Evolutionary conservation across 73 alveolate species (phyloP), one percentile per base, ranked within the genome.

Genomic region (Paramecium pentaurelia): DNA sequence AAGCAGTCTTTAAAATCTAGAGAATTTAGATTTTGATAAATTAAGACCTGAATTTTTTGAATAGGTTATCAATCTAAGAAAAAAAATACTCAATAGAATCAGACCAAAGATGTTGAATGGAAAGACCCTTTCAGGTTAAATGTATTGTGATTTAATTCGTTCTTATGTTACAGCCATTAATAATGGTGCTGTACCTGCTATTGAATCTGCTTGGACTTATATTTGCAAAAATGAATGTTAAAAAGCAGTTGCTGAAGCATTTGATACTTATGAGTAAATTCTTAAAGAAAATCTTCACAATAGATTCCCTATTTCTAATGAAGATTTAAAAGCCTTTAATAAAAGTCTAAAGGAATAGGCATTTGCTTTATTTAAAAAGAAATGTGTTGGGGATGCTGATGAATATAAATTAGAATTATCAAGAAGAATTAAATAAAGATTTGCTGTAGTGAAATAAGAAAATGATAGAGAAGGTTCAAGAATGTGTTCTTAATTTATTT

Each of bases 1-100:
- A 88, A 92, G 92, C 42, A 98, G 97, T 71, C 96, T 99, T 22
- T 32, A 97, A 93, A 92, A 91, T 34, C 71, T 97, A 27, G 98
- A 97, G 34, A 90, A 92, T 36, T 59, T 98, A 88, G 99, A 97
- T 6, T 95, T 96, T 25, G 98, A 95, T 40, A 95, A 96, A 49
- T 92, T 98, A 30, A 96, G 99, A 86, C 97, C 98, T 34, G 99
- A 98, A 71, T 98, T 98, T 95, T 95, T 98, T 34, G 99, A 98
- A 64, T 96, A 96, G 90, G 97, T 96, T 25, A 86, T 97, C 58
- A 91, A 92, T 22, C 93, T 98, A 38, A 95, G 99, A 60, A 96
- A 95, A 89, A 95, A 97, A 80, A 97, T 98, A 36, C 92, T 97
- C 38, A 95, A 95, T 25, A 86, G 98, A 47, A 96, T 98, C 30